Percentiles rank a stretch among this genome's conserved stretches.
phyloP scores from a whole-genome alignment of 2,329 filamentous ascomycete genomes.

The Cordyceps javanica region DNA sequence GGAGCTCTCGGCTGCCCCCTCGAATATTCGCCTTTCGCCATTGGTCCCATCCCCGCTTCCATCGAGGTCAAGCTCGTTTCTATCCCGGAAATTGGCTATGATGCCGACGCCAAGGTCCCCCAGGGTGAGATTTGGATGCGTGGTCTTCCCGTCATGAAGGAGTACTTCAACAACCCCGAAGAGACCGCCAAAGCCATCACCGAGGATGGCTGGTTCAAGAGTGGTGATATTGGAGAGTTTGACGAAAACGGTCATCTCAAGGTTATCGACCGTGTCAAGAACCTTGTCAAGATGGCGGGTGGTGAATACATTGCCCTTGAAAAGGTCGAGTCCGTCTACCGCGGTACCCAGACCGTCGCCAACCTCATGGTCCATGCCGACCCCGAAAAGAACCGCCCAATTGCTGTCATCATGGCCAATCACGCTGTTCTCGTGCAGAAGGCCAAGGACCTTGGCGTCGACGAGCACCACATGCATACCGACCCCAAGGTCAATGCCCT shows the following conservation, averaged over 20 bases:
- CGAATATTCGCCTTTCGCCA: slow-evolving; percentile 70
- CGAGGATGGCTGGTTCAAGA: slow-evolving; percentile 92
- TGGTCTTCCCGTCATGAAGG: slow-evolving; percentile 65
- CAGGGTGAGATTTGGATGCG: slow-evolving; percentile 92
- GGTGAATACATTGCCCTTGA: slow-evolving; percentile 97
- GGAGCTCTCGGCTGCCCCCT: slow-evolving; percentile 77
- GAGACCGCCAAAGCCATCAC: slow-evolving; percentile 77
- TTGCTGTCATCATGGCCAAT: slow-evolving; percentile 71
- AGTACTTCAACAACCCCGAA: slow-evolving; percentile 80
- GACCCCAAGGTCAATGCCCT: slow-evolving; percentile 57
- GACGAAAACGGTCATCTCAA: slow-evolving; percentile 71
- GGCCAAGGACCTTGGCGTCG: slow-evolving; percentile 55
- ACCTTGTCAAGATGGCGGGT: slow-evolving; percentile 89
- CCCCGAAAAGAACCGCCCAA: slow-evolving; percentile 64
- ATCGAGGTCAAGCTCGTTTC: slow-evolving; percentile 91
- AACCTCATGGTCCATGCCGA: slow-evolving; percentile 88
- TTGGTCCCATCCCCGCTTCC: slow-evolving; percentile 71
- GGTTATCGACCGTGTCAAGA: slow-evolving; percentile 97
- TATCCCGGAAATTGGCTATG: slow-evolving; percentile 83
- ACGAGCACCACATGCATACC: slow-evolving; percentile 61
- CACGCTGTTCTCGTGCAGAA: slow-evolving; percentile 57
- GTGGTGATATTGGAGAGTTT: slow-evolving; percentile 91
- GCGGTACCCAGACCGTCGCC: slow-evolving; percentile 67
- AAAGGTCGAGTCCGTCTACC: slow-evolving; percentile 89
- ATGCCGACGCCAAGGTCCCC: slow-evolving; percentile 63